These are phyloP conservation scores for Claviceps africana DNA, from an alignment of 2,329 filamentous ascomycete genomes.

Conservation along the genomic window DNA sequence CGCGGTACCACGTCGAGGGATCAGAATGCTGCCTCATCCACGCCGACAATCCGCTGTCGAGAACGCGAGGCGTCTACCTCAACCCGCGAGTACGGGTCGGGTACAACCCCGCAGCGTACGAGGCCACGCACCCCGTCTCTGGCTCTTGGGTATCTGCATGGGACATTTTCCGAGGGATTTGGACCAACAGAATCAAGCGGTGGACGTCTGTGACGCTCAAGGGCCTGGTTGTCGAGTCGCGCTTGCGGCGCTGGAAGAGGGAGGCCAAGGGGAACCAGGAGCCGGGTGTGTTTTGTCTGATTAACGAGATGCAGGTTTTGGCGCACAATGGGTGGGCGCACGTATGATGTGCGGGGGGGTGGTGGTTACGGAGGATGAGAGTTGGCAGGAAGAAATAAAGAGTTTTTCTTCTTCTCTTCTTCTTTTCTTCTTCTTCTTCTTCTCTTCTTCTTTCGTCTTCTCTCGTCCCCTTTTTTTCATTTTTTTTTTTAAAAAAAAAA, in stretches of 20 bases:
- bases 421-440: too few relatives aligned
- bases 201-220: constrained; percentile 22
- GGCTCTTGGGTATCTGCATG: constrained; percentile 32
- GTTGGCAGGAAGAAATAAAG: neutral
- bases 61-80: constrained; percentile 43
- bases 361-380: too few relatives aligned
- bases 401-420: too few relatives aligned
- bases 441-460: too few relatives aligned
- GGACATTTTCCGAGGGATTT: constrained; percentile 39
- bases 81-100: constrained; percentile 58
- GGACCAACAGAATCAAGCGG: constrained; percentile 41
- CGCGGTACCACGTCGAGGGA: constrained; percentile 51
- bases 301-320: constrained; percentile 49
- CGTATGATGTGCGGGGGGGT: constrained; percentile 19
- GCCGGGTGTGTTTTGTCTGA: constrained; percentile 36
- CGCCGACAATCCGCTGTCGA: constrained; percentile 49
- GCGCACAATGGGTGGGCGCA: constrained; percentile 45
- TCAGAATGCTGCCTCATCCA: constrained; percentile 70
- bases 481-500: too few relatives aligned
- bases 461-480: too few relatives aligned
- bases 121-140: constrained; percentile 26
- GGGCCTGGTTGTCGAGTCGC: constrained; percentile 21
- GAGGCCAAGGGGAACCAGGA: constrained; percentile 24
- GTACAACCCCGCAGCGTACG: constrained; percentile 43
- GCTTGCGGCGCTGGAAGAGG: constrained; percentile 25